These are phyloP conservation scores for Acidomyces sp. DNA, from an alignment of 495 filamentous ascomycete species.

Conservation along the genomic window DNA sequence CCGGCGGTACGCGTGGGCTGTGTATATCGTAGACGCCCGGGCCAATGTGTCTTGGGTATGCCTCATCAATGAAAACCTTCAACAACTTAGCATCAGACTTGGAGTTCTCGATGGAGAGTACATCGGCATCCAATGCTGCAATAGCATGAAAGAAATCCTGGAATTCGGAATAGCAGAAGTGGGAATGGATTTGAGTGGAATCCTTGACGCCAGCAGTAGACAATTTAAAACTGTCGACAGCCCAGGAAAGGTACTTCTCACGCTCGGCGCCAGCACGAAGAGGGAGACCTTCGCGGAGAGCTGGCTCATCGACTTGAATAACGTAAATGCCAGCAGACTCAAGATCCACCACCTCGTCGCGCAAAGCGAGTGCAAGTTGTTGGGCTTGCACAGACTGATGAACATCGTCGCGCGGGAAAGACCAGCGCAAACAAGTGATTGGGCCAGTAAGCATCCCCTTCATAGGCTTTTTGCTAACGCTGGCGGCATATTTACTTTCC, in stretches of 20 bases:
- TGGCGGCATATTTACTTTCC: slow-evolving; percentile 97
- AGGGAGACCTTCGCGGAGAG: slow-evolving; percentile 96
- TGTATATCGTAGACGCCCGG: slow-evolving; percentile 98
- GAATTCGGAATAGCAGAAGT: slow-evolving; percentile 99
- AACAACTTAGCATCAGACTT: slow-evolving; percentile 99
- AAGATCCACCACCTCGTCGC: slow-evolving; percentile 95
- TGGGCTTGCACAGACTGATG: slow-evolving; percentile 98
- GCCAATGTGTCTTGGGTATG: slow-evolving; percentile 92
- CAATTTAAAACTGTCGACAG: slow-evolving; percentile 91
- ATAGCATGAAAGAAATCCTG: slow-evolving; percentile 99
- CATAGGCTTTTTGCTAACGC: slow-evolving; percentile 95
- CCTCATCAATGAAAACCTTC: slow-evolving; percentile 93
- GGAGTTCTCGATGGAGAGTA: slow-evolving; percentile 98
- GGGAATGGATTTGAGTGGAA: slow-evolving; percentile 95
- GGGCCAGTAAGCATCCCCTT: slow-evolving; percentile 99
- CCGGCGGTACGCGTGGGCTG: slow-evolving; percentile 85
- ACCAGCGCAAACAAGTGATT: slow-evolving; percentile 97
- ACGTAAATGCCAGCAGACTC: slow-evolving; percentile 90
- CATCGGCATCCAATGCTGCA: slow-evolving; percentile 92
- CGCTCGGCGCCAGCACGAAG: slow-evolving; percentile 85
- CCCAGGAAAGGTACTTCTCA: slow-evolving; percentile 89
- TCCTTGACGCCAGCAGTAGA: slow-evolving; percentile 81
- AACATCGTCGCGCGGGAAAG: slow-evolving; percentile 97
- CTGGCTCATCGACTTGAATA: slow-evolving; percentile 98
- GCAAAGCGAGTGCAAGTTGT: slow-evolving; percentile 94